Base-by-base conservation (phyloP, 495 filamentous ascomycete species). In the Xylaria cubensis region DNA sequence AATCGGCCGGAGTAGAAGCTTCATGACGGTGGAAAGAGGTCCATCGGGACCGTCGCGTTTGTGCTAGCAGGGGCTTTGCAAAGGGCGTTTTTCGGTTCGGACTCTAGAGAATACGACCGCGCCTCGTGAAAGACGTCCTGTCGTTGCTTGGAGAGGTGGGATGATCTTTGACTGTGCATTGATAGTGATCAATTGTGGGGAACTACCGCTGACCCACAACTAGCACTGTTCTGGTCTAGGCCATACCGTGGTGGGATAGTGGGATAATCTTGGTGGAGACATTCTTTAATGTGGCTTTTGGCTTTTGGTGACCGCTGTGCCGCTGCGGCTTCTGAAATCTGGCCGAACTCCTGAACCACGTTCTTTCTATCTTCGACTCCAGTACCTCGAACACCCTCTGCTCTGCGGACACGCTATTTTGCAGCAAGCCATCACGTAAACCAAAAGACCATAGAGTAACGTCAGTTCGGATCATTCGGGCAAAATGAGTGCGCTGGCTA, bases 401-500 rank as follows among this genome's bases (percentile, higher is more conserved):
- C 63, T 12, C 41, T 36, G 41, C 13, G 8, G 26, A 58, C 29
- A 42, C 50, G 34, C 10, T 19, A 1, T n/a, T 15, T 32, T 24
- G 26, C 36, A 50, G 42, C 21, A 90, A 55, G 26, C 46, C 26
- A 69, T 62, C 21, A 55, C 21, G 19, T 15, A 56, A 21, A 39
- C 10, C 13, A 44, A 6, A 71, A 41, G 13, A 71, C 24, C 6
- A 34, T 19, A 61, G 4, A 86, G 26, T 41, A 3, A 41, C 32
- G 17, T 0, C 78, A 79, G 36, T 51, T 32, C 19, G 34, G 48
- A 66, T 59, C 66, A 64, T 73, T 15, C 74, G 29, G 71, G 69
- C 85, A 90, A 77, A 53, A 94, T 98, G 95, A 92, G 89, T 80
- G 87, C 86, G 82, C 81, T 90, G 74, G 96, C 96, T 80, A 91